Percentiles rank a stretch among this genome's conserved stretches.
phyloP scores from a whole-genome alignment of 768 basidiomycete species.

The Lentinula boryana region DNA sequence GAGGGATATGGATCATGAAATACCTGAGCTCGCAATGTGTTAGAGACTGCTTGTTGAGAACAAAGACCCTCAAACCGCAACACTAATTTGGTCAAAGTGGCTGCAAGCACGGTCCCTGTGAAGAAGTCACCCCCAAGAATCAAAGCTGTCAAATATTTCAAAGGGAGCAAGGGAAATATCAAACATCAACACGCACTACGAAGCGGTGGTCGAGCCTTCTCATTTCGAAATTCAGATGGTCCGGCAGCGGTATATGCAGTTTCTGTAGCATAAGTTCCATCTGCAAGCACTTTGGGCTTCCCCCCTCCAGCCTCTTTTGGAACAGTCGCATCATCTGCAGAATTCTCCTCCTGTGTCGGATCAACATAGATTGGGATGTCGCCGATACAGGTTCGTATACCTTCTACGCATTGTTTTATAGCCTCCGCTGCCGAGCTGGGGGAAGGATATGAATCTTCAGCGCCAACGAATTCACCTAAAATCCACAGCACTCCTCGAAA shows the following conservation, averaged over 20 bases:
- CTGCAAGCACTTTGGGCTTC: slow-evolving; percentile 80
- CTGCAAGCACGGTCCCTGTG: slow-evolving; percentile 87
- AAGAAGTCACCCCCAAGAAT: slow-evolving; percentile 96
- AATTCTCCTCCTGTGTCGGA: slow-evolving; percentile 79
- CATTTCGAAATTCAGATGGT: slow-evolving; percentile 66
- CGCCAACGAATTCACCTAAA: slow-evolving; percentile 83
- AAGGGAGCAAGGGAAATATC: not conserved
- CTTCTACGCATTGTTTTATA: slow-evolving; percentile 67
- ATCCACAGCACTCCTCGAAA: slow-evolving; percentile 97
- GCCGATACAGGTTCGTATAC: slow-evolving; percentile 81
- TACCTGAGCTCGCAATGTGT: slow-evolving; percentile 84
- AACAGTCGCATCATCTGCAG: slow-evolving; percentile 52
- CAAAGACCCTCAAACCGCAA: slow-evolving; percentile 50
- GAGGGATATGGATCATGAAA: not conserved
- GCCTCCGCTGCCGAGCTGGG: slow-evolving; percentile 43
- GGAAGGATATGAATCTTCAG: not conserved
- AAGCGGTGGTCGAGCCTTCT: slow-evolving; percentile 86
- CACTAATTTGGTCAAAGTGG: slow-evolving; percentile 86
- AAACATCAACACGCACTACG: slow-evolving; percentile 40
- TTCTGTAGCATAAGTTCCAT: slow-evolving; percentile 98
- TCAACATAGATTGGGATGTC: slow-evolving; percentile 97
- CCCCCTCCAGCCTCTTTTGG: slow-evolving; percentile 37
- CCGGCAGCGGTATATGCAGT: slow-evolving; percentile 70
- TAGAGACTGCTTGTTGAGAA: slow-evolving; percentile 50
- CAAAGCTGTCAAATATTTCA: slow-evolving; percentile 47